Evolutionary conservation across 148 eudicot genomes (phyloP).

Genomic region (Vaccinium myrtillus): DNA sequence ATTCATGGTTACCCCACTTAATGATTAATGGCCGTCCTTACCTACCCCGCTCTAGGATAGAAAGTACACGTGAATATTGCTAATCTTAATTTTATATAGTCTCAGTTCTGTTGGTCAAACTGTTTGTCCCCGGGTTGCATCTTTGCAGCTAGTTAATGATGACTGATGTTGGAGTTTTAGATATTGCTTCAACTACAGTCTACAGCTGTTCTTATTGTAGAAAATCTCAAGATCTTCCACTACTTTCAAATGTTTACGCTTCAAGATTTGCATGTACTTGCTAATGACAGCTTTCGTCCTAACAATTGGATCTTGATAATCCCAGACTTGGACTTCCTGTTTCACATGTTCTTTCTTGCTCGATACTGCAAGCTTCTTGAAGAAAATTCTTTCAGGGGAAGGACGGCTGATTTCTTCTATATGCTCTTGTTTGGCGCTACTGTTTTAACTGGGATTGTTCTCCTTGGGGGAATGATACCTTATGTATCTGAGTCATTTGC

Average conservation of each 20-base stretch:
- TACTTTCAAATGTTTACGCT: not conserved
- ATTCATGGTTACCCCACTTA: not conserved
- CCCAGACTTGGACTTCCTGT: slow-evolving; percentile 91
- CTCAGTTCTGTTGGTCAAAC: not conserved
- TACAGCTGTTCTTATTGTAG: not conserved
- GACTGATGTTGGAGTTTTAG: not conserved
- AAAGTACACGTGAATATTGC: not conserved
- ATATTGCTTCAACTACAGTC: not conserved
- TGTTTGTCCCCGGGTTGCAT: not conserved
- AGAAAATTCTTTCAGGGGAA: slow-evolving; percentile 91
- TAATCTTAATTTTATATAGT: not conserved
- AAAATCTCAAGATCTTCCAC: not conserved
- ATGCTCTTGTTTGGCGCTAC: slow-evolving; percentile 94
- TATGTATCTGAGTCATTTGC: slow-evolving; percentile 90
- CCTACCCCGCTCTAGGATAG: not conserved
- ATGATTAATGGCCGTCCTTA: not conserved
- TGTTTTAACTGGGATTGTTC: slow-evolving; percentile 88
- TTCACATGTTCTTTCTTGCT: slow-evolving; percentile 98
- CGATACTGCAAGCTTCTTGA: slow-evolving; percentile 99
- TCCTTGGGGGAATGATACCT: slow-evolving; percentile 73
- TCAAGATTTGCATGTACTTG: not conserved
- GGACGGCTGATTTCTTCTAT: slow-evolving; percentile 97
- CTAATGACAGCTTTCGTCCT: not conserved
- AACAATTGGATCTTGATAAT: slow-evolving; percentile 15
- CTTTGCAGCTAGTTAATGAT: not conserved